Evolutionary conservation across 108 stramenopile genomes (phyloP).

Genomic region (Fragilariopsis cylindrus): DNA sequence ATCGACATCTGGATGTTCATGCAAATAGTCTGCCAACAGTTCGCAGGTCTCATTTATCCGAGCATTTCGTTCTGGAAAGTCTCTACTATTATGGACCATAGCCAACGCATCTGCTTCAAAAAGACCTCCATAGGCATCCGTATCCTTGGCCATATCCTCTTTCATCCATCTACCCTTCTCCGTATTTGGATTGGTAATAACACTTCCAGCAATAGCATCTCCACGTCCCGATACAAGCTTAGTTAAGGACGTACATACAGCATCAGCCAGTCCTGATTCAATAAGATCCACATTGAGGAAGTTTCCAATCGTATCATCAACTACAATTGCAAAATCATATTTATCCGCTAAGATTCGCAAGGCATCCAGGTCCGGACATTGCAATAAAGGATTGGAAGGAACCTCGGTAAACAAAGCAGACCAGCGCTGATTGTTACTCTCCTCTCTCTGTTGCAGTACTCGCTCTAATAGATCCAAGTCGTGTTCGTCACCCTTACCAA

Average conservation of each 20-base stretch:
- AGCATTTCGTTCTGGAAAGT: conserved; percentile 54
- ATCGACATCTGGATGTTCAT: conserved; percentile 49
- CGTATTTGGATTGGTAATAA: conserved; percentile 53
- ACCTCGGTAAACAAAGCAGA: conserved; percentile 69
- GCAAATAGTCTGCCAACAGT: conserved; percentile 47
- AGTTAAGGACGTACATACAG: conserved; percentile 62
- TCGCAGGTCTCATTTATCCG: conserved; percentile 62
- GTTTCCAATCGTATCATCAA: conserved; percentile 79
- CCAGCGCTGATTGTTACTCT: conserved; percentile 14
- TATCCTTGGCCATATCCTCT: conserved; percentile 44
- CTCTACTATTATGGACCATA: conserved; percentile 40
- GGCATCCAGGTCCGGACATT: conserved; percentile 53
- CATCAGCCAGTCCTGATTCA: conserved; percentile 58
- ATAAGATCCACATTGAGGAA: conserved; percentile 68
- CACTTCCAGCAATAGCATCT: conserved; percentile 72
- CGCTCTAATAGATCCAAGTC: conserved; percentile 50
- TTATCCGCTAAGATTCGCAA: conserved; percentile 53
- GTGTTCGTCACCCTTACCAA: conserved; percentile 55
- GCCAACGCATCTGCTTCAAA: conserved; percentile 49
- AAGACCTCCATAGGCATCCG: conserved; percentile 37
- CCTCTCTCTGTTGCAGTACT: conserved; percentile 27
- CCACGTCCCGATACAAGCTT: conserved; percentile 71
- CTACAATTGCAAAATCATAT: conserved; percentile 53
- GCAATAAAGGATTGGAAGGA: conserved; percentile 72
- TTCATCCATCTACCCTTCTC: conserved; percentile 53